Base-by-base conservation (phyloP, 2,329 filamentous ascomycete species). In the Trichophyton simii region DNA sequence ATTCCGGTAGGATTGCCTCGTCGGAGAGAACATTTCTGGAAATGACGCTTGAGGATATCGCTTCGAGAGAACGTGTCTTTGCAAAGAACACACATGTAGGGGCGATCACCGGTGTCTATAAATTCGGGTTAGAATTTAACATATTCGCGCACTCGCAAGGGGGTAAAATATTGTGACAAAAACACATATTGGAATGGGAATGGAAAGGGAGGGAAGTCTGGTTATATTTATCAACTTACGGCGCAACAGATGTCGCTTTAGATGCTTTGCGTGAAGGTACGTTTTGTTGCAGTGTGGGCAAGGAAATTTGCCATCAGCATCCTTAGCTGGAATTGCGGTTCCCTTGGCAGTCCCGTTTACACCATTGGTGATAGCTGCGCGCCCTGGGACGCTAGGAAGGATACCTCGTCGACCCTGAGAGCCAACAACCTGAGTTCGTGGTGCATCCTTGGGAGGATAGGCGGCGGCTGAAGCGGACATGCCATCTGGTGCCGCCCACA, bases 221-320 rank as follows among this genome's bases (percentile, higher is more conserved):
- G 3, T 50, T 25, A 50, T 31, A 22, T 31, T 50, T 50, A 50
- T 50, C 20, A 65, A 88, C 91, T 91, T 83, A 96, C 92, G 94
- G 82, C 94, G 83, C 68, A 97, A 80, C 63, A 97, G 83, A 81
- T 97, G 94, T 70, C 94, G 88, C 83, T 97, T 97, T 68, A 97
- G 77, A 77, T 97, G 94, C 81, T 99, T 97, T 55, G 92, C 88
- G 74, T 97, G 94, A 62, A 97, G 81, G 72, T 99, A 99, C 5
- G 91, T 96, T 81, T 97, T 97, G 70, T 90, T 96, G 78, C 94
- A 99, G 75, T 97, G 91, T 69, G 91, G 91, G 77, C 94, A 99
- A 63, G 94, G 92, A 72, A 95, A 99, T 79, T 97, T 97, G 72
- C 94, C 94, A 73, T 97, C 92, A 7, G 91, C 90, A 75, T 97